phyloP scores from a whole-genome alignment of 2,329 filamentous ascomycete species.

The Fusarium sp. region DNA sequence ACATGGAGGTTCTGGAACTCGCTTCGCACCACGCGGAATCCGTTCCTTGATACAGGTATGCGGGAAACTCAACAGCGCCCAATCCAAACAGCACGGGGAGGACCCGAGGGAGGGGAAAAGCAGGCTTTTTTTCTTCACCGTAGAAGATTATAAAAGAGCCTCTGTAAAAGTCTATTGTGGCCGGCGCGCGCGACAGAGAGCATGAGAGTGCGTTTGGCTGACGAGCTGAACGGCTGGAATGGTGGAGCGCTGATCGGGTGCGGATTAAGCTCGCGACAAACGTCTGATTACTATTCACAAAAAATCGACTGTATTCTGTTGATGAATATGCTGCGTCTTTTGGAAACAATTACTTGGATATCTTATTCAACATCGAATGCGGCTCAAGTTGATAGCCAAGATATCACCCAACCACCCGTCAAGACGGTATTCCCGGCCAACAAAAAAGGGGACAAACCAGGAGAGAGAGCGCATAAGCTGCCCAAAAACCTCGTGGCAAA shows the following conservation, averaged over 20 bases:
- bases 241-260: background rate
- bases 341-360: background rate
- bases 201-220: background rate
- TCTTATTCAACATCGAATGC: background rate
- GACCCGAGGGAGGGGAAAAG: background rate
- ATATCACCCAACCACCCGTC: background rate
- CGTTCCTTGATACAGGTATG: background rate
- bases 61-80: background rate
- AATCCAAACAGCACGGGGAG: background rate
- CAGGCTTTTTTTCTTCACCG: background rate
- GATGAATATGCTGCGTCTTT: background rate
- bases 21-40: background rate
- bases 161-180: background rate
- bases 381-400: background rate
- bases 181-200: background rate
- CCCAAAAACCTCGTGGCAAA: conserved; percentile 2
- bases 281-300: background rate
- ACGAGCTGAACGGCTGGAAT: conserved; percentile 14
- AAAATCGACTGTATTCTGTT: background rate
- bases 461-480: background rate
- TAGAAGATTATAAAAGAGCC: conserved; percentile 15
- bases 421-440: background rate
- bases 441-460: background rate
- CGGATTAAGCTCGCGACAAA: background rate
- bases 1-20: background rate